These are phyloP conservation scores for Furcasterigmium furcatum DNA, from an alignment of 2,329 filamentous ascomycete genomes.

Conservation along the genomic window DNA sequence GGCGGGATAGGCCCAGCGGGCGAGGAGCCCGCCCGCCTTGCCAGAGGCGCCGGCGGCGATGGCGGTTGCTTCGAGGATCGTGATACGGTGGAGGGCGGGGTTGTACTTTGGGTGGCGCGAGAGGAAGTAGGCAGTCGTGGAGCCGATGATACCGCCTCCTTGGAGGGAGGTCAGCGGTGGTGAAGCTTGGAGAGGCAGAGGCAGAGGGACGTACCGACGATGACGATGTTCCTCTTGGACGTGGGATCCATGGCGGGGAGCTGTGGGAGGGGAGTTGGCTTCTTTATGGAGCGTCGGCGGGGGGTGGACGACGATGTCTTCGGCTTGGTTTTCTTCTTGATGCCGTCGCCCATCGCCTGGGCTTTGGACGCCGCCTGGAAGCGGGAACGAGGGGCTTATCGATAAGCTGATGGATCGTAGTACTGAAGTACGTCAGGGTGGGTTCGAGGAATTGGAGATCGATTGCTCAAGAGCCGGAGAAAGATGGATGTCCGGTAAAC, in stretches of 20 bases:
- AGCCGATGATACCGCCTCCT: constrained; percentile 93
- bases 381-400: not conserved
- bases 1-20: constrained; percentile 85
- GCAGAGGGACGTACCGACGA: constrained; percentile 36
- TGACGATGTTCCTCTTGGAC: constrained; percentile 42
- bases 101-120: constrained; percentile 83
- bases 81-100: constrained; percentile 71
- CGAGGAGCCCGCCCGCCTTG: constrained; percentile 89
- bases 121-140: constrained; percentile 86
- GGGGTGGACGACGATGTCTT: constrained; percentile 2
- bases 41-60: constrained; percentile 92
- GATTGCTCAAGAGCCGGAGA: no score
- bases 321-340: constrained; percentile 8
- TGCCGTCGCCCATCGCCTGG: not conserved
- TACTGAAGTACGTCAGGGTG: no score
- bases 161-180: no score
- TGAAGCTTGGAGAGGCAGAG: not conserved
- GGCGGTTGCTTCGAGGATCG: constrained; percentile 78
- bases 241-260: constrained; percentile 10
- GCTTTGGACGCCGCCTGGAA: not conserved
- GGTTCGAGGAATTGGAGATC: no score
- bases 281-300: constrained; percentile 3
- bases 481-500: no score
- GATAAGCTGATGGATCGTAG: constrained; percentile 2
- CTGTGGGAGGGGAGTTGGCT: not conserved